Conservation (phyloP, 352 stramenopile genomes). For the Globisporangium takayamanum region DNA sequence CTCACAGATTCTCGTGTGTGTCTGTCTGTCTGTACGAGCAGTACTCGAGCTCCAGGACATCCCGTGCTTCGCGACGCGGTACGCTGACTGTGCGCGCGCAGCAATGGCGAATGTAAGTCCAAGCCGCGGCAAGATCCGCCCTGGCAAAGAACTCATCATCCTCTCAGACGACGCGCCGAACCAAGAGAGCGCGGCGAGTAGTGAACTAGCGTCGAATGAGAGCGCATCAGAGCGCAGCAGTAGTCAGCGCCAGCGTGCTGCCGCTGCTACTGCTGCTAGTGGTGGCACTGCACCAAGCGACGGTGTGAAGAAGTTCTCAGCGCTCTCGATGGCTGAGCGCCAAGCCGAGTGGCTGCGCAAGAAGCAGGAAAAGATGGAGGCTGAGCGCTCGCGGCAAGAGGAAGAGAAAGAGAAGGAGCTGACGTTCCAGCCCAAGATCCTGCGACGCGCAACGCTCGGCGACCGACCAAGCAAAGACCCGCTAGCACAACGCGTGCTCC, state of each 20-base stretch:
- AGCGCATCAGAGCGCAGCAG: constrained; percentile 8
- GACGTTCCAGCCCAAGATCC: constrained; percentile 79
- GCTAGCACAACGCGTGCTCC: constrained; percentile 4
- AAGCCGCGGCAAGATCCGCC: constrained; percentile 63
- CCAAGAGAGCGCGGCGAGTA: constrained; percentile 15
- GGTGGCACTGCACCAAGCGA: neutral
- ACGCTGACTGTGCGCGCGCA: constrained; percentile 6
- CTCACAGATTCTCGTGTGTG: neutral
- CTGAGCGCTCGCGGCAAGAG: constrained; percentile 50
- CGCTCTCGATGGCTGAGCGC: constrained; percentile 71
- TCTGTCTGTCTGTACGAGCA: constrained; percentile 7
- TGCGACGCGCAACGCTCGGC: constrained; percentile 54
- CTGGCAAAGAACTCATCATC: constrained; percentile 74
- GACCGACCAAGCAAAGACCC: constrained; percentile 33
- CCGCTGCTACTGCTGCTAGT: neutral
- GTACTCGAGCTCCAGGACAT: constrained; percentile 68
- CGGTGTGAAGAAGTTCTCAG: constrained; percentile 40
- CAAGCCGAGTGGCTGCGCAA: constrained; percentile 74
- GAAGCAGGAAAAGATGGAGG: constrained; percentile 72
- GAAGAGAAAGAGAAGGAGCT: constrained; percentile 74
- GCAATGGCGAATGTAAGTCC: constrained; percentile 32
- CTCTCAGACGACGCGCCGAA: constrained; percentile 36
- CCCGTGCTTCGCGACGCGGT: constrained; percentile 28
- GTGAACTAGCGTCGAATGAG: constrained; percentile 1
- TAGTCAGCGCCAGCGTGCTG: constrained; percentile 14